Percentiles rank a stretch among this genome's conserved stretches.
Conservation (phyloP, 148 eudicot genomes). For the Pharnaceum exiguum region DNA sequence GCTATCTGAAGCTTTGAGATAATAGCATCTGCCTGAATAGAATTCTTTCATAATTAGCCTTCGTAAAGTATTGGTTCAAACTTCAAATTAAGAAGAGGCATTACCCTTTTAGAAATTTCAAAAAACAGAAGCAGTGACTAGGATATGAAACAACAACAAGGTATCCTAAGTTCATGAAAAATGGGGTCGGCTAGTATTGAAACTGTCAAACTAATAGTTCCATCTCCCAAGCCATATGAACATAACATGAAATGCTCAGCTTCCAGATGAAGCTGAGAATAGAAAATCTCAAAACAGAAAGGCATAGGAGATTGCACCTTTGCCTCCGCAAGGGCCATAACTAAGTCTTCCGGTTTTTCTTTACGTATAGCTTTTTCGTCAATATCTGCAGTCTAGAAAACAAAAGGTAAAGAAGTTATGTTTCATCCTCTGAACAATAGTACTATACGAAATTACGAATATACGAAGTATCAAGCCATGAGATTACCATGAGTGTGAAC, state of each 20-base stretch:
- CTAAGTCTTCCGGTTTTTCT: slow-evolving; percentile 83
- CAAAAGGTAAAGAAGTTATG: slow-evolving; percentile 13
- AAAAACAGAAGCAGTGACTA: too few species aligned
- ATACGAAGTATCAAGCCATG: background rate
- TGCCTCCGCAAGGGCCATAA: slow-evolving; percentile 90
- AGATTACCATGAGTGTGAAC: slow-evolving; percentile 66
- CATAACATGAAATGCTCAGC: too few species aligned
- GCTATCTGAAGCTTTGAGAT: slow-evolving; percentile 52
- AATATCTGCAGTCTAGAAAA: slow-evolving; percentile 71
- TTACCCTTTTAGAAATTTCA: too few species aligned
- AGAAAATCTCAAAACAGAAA: background rate
- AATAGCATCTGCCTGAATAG: slow-evolving; percentile 77
- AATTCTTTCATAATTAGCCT: slow-evolving; percentile 7
- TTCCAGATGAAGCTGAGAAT: background rate
- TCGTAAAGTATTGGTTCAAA: too few species aligned
- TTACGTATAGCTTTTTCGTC: slow-evolving; percentile 82
- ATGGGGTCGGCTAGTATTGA: too few species aligned
- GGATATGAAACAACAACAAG: too few species aligned
- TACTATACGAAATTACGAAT: too few species aligned
- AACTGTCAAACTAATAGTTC: too few species aligned
- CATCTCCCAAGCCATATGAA: too few species aligned
- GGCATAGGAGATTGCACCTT: slow-evolving; percentile 41
- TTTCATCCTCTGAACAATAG: too few species aligned
- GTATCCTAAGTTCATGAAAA: too few species aligned
- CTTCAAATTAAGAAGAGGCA: too few species aligned